Base-by-base conservation (phyloP, 2,329 filamentous ascomycete species). In the Penicillium sp. region DNA sequence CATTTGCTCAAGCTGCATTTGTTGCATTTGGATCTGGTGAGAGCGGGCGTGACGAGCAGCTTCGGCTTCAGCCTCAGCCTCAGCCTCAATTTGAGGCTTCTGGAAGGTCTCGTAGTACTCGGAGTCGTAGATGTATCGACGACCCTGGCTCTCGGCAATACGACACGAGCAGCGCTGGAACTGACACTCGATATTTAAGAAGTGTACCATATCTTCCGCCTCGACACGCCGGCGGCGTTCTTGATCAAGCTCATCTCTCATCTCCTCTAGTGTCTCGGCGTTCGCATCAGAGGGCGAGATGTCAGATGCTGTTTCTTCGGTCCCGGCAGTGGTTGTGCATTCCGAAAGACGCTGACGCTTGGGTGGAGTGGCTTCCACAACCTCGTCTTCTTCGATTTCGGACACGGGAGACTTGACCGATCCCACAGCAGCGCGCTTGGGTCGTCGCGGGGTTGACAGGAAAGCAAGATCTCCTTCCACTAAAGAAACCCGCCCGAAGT, bases 171-270 rank as follows among this genome's bases (percentile, higher is more conserved):
- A 84, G 56, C 76, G 73, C 60, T 79, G 75, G 62, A 83, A 82
- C 64, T 82, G 79, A 59, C 82, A 84, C 65, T 83, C 80, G 69
- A 83, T 78, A 50, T 79, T 80, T 73, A 83, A 68, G 63, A 82
- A 82, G 35, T 82, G 72, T 2, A 88, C 78, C 76, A 87, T 81
- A 33, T 87, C 85, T 65, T 88, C 82, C 0, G 85, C 85, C 30
- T 83, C 80, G 58, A 77, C 73, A 62, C 85, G 79, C 58, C 82
- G 75, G 49, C 78, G 78, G 66, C 78, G 81, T 72, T 88, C 86
- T 33, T 74, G 73, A 28, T 76, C 71, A 4, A 89, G 77, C 59
- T 86, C 81, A 47, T 84, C 79, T 60, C 82, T 79, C 12, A 82
- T 65, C 2, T 76, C 70, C 2, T 76, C 70, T 24, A 87, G 68